Base-by-base conservation (phyloP, 805 yeast genomes). In the Tetrapisispora nanseiensis region DNA sequence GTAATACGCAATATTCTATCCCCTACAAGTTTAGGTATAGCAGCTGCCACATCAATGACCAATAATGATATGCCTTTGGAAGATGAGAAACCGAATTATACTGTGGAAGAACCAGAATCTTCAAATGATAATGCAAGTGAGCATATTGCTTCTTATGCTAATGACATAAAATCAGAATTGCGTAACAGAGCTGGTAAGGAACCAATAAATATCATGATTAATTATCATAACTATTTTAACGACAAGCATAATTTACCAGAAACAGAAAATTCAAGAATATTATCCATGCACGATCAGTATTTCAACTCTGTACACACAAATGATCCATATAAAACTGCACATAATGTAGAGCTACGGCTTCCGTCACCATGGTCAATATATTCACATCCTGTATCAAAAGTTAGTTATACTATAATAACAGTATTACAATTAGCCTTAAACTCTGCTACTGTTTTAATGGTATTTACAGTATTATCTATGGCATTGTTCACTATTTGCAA, bases 281-380 rank as follows among this genome's bases (percentile, higher is more conserved):
- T 27, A 5, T 39, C 42, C 7, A 33, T 39, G 22, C 42, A 39
- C 28, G 42, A 33, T 20, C 33, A 39, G 16, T 33, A 32, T 33
- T 26, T n/a, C 20, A 18, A 32, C 21, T 13, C 33, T 28, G 10
- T 38, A 16, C 26, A 36, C 19, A 24, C 41, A 21, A 30, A 35
- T 37, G 23, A 41, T 29, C 12, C 32, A n/a, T 9, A 16, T 24
- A 22, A 24, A 15, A 9, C 15, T 2, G 3, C 15, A 26, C 9
- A 24, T 10, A 18, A 15, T 24, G 8, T 18, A 10, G 22, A 23
- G 10, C 15, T 35, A 9, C 30, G 15, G 2, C 20, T 80, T 26
- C 86, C 86, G 1, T 63, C 65, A 2, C 83, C 85, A 0, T 79
- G 85, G 85, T 71, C 75, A 6, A 43, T 65, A 6, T 52, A 60